Percentiles rank a stretch among this genome's conserved stretches.
phyloP scores from a whole-genome alignment of 305 asterid genomes.

The Petunia hybrid region DNA sequence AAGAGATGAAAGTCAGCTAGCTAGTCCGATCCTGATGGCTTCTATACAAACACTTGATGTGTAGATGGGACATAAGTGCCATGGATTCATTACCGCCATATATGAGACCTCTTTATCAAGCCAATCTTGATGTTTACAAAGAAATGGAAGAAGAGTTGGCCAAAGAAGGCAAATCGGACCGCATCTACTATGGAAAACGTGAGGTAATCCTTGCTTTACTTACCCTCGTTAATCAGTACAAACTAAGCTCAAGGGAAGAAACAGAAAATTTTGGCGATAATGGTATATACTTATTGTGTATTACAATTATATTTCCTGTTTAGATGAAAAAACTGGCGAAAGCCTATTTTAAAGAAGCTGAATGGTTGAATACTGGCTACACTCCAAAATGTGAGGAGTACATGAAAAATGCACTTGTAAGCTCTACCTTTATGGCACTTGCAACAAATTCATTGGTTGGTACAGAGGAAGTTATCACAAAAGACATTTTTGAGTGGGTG shows the following conservation, averaged over 20 bases:
- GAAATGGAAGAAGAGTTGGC: slow-evolving; percentile 45
- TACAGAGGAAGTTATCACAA: no score
- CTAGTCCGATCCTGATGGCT: no score
- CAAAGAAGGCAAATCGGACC: slow-evolving; percentile 31
- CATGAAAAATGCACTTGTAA: not conserved
- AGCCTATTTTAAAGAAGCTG: slow-evolving; percentile 32
- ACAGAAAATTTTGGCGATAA: no score
- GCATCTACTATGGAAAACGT: slow-evolving; percentile 42
- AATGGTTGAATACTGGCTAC: slow-evolving; percentile 18
- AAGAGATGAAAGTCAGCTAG: no score
- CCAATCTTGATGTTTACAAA: slow-evolving; percentile 25
- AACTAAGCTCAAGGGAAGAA: not conserved
- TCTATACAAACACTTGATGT: no score
- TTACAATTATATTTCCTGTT: not conserved
- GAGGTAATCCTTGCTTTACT: slow-evolving; percentile 35
- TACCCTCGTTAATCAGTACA: not conserved
- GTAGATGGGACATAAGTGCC: slow-evolving; percentile 38
- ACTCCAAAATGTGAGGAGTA: slow-evolving; percentile 33
- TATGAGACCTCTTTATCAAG: not conserved
- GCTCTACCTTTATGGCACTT: no score
- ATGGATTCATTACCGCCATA: no score
- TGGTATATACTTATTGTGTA: no score
- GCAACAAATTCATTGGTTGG: no score
- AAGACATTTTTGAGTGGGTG: no score
- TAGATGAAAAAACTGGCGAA: slow-evolving; percentile 29